A percentile compares a stretch with the other conserved stretches of the same genome.
phyloP scores from a whole-genome alignment of 257 asterid species.

The Osmanthus fragrans region DNA sequence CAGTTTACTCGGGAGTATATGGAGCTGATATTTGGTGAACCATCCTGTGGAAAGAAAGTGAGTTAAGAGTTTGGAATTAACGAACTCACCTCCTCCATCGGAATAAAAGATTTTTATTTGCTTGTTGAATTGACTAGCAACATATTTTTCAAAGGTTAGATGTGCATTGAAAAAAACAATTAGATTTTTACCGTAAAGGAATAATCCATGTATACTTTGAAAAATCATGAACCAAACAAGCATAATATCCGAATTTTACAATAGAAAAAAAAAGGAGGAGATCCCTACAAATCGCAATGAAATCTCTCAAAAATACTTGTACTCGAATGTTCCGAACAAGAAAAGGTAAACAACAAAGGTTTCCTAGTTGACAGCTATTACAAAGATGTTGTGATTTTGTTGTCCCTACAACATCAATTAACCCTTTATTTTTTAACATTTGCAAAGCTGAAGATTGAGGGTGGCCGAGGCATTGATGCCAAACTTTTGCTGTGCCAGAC shows the following conservation, averaged over 20 bases:
- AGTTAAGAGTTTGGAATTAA: too few relatives aligned
- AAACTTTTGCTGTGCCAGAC: background rate
- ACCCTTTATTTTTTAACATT: too few relatives aligned
- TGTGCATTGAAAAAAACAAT: too few relatives aligned
- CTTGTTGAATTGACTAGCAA: background rate
- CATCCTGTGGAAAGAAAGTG: too few relatives aligned
- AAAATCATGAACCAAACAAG: background rate
- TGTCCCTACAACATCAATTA: too few relatives aligned
- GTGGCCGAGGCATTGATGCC: background rate
- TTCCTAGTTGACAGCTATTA: too few relatives aligned
- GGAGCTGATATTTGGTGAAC: too few relatives aligned
- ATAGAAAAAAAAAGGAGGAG: background rate
- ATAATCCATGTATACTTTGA: background rate
- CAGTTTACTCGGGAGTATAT: too few relatives aligned
- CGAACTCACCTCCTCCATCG: background rate
- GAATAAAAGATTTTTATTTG: too few relatives aligned
- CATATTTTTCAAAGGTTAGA: background rate
- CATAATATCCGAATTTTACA: background rate
- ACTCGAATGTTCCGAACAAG: background rate
- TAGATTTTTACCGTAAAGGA: background rate
- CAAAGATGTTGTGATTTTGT: too few relatives aligned
- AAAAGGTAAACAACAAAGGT: background rate
- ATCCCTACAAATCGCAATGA: background rate
- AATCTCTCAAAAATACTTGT: too few relatives aligned
- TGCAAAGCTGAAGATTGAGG: background rate